Base-by-base conservation (phyloP, 2,329 filamentous ascomycete genomes). In the Aaosphaeria arxii region DNA sequence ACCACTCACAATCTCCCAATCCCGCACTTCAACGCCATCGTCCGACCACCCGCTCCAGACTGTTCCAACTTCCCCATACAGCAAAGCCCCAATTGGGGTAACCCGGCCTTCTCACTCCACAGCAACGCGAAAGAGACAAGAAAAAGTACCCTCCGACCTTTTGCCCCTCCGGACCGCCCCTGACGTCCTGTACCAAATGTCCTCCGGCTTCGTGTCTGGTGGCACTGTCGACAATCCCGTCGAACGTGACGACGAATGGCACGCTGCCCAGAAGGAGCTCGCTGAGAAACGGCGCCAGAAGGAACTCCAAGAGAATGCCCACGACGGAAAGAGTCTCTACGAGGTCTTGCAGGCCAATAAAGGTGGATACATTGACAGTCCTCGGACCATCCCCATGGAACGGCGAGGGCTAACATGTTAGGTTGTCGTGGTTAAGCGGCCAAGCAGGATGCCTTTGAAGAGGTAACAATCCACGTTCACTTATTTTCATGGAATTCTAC, bases 331-430 rank as follows among this genome's bases (percentile, higher is more conserved):
- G 70, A 85, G 79, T 44, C 75, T 94, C 30, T 94, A 80, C 64
- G 89, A 91, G 40, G 78, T 88, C 2, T 70, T 94, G 44, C 86
- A 92, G 71, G 88, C 86, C 40, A 94, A 94, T 70, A 92, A 91
- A 82, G 86, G 85, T 87, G 60, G 54, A 49, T 53, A n/a, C 2
- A 36, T 36, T 9, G 9, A 36, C 7, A n/a, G 17, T 24, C 17
- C 17, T 24, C 7, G 33, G 33, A 17, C 24, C 45, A 41, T 2
- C 40, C 9, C 40, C 9, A 6, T 43, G 7, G 30, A 3, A 13
- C 7, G n/a, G 33, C 33, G 33, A 36, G 32, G 50, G 50, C 58
- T 69, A 52, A 69, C 58, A 65, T 69, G 57, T 60, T 59, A 69
- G 66, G 46, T 61, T 55, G 53, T 50, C 48, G 39, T 50, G 45